phyloP scores from a whole-genome alignment of 495 filamentous ascomycete genomes.

The Oidiodendron maius region DNA sequence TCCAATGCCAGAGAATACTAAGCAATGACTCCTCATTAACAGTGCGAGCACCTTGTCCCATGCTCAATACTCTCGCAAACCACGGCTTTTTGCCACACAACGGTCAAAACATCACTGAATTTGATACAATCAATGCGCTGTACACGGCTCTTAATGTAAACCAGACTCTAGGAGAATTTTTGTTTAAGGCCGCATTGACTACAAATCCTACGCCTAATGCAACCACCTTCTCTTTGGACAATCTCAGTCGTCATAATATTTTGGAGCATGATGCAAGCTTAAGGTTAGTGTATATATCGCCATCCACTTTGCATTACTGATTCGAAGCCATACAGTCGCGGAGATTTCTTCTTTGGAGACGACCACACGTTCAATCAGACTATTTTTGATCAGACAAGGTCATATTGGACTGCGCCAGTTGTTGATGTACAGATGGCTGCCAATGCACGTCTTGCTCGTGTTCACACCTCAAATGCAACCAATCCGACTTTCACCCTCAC shows the following conservation, averaged over 20 bases:
- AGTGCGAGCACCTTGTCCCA: neutral
- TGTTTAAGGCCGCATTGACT: neutral
- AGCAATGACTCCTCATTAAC: neutral
- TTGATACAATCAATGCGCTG: neutral
- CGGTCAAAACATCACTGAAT: neutral
- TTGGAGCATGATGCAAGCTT: slow-evolving; percentile 48
- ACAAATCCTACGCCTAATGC: neutral
- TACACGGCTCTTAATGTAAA: neutral
- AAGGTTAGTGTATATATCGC: slow-evolving; percentile 39
- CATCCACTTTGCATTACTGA: neutral
- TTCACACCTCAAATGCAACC: slow-evolving; percentile 35
- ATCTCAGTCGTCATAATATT: slow-evolving; percentile 40
- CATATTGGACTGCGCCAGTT: slow-evolving; percentile 33
- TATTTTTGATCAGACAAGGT: slow-evolving; percentile 38
- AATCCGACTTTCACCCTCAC: slow-evolving; percentile 37
- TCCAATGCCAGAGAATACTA: neutral
- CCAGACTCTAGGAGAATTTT: neutral
- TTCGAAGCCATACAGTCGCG: slow-evolving; percentile 25
- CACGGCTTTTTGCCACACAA: neutral
- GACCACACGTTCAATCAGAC: slow-evolving; percentile 38
- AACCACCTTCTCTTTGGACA: slow-evolving; percentile 14
- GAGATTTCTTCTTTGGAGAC: slow-evolving; percentile 37
- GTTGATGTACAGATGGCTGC: slow-evolving; percentile 36
- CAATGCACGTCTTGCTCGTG: slow-evolving; percentile 36
- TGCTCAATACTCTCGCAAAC: neutral